phyloP scores from a whole-genome alignment of 306 rosid species.

The Citrullus mucosospermus region DNA sequence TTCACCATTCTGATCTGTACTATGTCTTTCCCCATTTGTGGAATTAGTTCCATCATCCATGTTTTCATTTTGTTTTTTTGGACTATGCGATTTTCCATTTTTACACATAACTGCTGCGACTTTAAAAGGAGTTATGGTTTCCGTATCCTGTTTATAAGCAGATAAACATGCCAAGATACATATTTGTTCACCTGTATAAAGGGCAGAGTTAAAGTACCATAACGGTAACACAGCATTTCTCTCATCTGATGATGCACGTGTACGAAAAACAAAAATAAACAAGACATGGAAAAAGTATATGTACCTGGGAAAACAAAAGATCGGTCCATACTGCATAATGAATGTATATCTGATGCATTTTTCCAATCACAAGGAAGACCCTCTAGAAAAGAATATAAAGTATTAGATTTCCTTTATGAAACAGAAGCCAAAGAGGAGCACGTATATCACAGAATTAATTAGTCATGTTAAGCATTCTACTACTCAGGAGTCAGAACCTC shows the following conservation, averaged over 20 bases:
- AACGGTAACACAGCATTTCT: conserved; percentile 7
- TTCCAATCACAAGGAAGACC: conserved; percentile 78
- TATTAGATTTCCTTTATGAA: conserved; percentile 14
- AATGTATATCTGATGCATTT: conserved; percentile 52
- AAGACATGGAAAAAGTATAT: conserved; percentile 15
- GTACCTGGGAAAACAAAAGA: conserved; percentile 89
- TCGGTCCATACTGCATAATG: conserved; percentile 55
- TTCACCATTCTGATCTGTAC: conserved; percentile 32
- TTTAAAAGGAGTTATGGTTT: conserved; percentile 65
- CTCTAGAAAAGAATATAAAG: conserved; percentile 39
- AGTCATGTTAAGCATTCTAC: background rate
- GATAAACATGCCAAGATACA: conserved; percentile 91
- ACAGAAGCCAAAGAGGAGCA: background rate
- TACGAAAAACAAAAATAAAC: conserved; percentile 15
- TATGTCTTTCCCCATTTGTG: conserved; percentile 25
- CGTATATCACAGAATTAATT: background rate
- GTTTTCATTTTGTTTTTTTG: conserved; percentile 40
- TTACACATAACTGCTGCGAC: conserved; percentile 56
- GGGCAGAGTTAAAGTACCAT: conserved; percentile 32
- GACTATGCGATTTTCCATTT: conserved; percentile 44
- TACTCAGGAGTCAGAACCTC: background rate
- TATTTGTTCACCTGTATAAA: conserved; percentile 81
- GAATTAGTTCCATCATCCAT: conserved; percentile 24
- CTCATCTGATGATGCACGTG: conserved; percentile 15
- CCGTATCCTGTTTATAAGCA: conserved; percentile 69